Percentiles rank a stretch among this genome's conserved stretches.
These are phyloP conservation scores for Aciculoconidium aculeatum DNA, from an alignment of 805 yeast genomes.

Conservation along the genomic window DNA sequence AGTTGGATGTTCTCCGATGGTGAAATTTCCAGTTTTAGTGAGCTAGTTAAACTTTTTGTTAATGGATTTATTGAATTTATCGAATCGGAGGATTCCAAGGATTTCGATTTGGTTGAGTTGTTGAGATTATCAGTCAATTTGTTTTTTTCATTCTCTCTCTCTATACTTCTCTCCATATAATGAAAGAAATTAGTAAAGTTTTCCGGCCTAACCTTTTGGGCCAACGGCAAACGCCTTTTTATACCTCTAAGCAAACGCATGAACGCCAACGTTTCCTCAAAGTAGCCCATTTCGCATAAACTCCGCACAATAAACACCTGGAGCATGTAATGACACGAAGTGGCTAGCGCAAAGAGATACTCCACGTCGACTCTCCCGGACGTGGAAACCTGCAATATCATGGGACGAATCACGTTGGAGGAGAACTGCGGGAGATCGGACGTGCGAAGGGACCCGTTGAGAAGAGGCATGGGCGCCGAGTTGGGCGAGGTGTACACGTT, in stretches of 20 bases:
- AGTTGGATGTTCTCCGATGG: no score
- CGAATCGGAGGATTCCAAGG: no score
- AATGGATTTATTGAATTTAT: no score
- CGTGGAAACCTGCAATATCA: conserved; percentile 6
- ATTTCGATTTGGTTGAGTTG: no score
- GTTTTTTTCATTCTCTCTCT: no score
- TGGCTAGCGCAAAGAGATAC: conserved; percentile 14
- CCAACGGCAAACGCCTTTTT: background rate
- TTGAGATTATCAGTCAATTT: no score
- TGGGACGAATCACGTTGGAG: conserved; percentile 12
- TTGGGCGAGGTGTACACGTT: conserved; percentile 22
- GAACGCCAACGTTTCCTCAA: conserved; percentile 18
- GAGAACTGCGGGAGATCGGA: conserved; percentile 30
- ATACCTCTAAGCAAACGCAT: no score
- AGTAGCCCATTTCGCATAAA: conserved; percentile 20
- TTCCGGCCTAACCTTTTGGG: conserved; percentile 5
- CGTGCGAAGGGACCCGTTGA: conserved; percentile 21
- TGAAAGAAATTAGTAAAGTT: conserved; percentile 7
- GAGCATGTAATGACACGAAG: conserved; percentile 21
- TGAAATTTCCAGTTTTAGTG: no score
- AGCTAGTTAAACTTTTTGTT: no score
- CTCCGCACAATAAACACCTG: conserved; percentile 21
- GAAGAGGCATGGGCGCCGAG: conserved; percentile 16
- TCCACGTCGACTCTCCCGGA: conserved; percentile 11
- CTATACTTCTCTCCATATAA: background rate